A percentile compares a stretch with the other conserved stretches of the same genome.
phyloP scores from a whole-genome alignment of 495 filamentous ascomycete species.

The Lineolata rhizophorae region DNA sequence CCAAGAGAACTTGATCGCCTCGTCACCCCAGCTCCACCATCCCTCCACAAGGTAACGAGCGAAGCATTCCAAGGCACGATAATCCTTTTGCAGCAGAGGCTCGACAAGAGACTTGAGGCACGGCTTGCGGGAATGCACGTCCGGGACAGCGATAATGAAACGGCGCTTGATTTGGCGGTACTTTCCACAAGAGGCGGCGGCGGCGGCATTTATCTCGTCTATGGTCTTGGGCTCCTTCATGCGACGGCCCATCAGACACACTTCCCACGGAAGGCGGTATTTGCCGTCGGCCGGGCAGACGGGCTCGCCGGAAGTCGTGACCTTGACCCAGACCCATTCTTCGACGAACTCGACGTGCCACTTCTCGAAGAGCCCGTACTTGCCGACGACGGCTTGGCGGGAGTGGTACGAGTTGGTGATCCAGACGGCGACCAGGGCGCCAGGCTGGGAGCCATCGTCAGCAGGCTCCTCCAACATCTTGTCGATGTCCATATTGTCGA shows the following conservation, averaged over 20 bases:
- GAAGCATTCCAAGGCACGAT: slow-evolving; percentile 66
- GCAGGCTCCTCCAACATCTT: too few relatives aligned
- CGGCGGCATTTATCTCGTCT: too few relatives aligned
- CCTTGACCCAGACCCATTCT: slow-evolving; percentile 89
- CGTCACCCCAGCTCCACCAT: slow-evolving; percentile 82
- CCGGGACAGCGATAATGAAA: slow-evolving; percentile 62
- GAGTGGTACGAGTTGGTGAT: slow-evolving; percentile 58
- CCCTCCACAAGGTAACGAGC: slow-evolving; percentile 65
- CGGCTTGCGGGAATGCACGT: slow-evolving; percentile 83
- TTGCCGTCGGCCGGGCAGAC: slow-evolving; percentile 34
- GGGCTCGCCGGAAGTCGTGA: slow-evolving; percentile 46
- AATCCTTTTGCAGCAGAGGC: slow-evolving; percentile 22
- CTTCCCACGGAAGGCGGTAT: slow-evolving; percentile 76
- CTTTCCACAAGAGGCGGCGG: too few relatives aligned
- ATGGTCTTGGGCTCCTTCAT: slow-evolving; percentile 3
- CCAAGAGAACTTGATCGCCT: slow-evolving; percentile 62
- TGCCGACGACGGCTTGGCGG: slow-evolving; percentile 32
- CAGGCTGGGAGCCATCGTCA: slow-evolving; percentile 27
- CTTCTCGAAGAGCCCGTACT: slow-evolving; percentile 28
- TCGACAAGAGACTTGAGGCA: slow-evolving; percentile 37
- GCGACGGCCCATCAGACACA: slow-evolving; percentile 40
- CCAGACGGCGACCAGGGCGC: slow-evolving; percentile 57
- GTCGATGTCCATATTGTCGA: slow-evolving; percentile 31
- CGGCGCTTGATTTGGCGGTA: slow-evolving; percentile 24
- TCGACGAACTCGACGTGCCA: slow-evolving; percentile 46